Evolutionary conservation across 257 asterid genomes (phyloP).

Genomic region (Solanum sitiens): DNA sequence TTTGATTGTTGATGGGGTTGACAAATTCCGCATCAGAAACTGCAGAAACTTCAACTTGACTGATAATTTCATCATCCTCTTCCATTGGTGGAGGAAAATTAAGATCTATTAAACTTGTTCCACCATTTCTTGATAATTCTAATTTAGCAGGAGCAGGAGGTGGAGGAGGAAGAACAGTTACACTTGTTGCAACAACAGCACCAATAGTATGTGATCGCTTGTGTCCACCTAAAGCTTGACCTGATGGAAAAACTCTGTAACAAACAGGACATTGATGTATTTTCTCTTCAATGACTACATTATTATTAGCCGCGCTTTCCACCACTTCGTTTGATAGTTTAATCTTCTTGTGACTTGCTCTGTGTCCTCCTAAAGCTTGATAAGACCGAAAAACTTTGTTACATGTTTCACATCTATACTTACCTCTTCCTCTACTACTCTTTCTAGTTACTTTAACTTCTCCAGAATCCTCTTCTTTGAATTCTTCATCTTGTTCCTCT

Average conservation of each 20-base stretch:
- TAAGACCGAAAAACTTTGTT: slow-evolving; percentile 58
- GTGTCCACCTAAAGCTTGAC: slow-evolving; percentile 94
- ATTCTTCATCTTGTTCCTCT: background rate
- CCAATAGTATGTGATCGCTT: slow-evolving; percentile 65
- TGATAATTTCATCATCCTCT: slow-evolving; percentile 43
- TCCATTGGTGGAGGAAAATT: slow-evolving; percentile 69
- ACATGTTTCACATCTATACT: slow-evolving; percentile 71
- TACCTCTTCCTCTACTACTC: slow-evolving; percentile 25
- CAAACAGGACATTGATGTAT: slow-evolving; percentile 74
- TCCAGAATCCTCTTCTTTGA: background rate
- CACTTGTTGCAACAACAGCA: slow-evolving; percentile 3
- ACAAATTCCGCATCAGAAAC: slow-evolving; percentile 45
- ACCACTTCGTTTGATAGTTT: background rate
- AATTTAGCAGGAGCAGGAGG: background rate
- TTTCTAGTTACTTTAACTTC: slow-evolving; percentile 7
- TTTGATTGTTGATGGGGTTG: slow-evolving; percentile 1
- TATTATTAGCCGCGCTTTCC: background rate
- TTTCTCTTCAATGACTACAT: slow-evolving; percentile 25
- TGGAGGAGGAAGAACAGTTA: background rate
- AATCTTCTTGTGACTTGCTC: slow-evolving; percentile 82
- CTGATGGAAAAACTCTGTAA: slow-evolving; percentile 61
- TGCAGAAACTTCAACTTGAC: slow-evolving; percentile 48
- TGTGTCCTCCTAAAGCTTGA: slow-evolving; percentile 91
- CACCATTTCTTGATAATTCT: slow-evolving; percentile 22
- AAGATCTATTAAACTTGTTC: slow-evolving; percentile 49